These are phyloP conservation scores for Aspergillus coremiiformis DNA, from an alignment of 495 filamentous ascomycete genomes.

Conservation along the genomic window DNA sequence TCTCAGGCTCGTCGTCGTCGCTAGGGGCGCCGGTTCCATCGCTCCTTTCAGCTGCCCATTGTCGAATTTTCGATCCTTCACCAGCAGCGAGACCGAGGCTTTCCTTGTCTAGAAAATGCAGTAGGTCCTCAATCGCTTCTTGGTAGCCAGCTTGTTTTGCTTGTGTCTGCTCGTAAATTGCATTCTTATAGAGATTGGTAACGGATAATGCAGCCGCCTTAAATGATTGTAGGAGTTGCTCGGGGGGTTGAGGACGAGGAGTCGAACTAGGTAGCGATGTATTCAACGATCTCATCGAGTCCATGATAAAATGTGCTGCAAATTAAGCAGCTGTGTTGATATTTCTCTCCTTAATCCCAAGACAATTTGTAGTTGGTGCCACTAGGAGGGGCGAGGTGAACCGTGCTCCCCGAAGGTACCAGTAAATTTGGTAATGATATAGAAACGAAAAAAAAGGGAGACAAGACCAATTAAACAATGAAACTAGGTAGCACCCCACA, in stretches of 20 bases:
- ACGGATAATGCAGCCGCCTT: slow-evolving; percentile 88
- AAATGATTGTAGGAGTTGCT: slow-evolving; percentile 82
- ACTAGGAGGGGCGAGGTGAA: slow-evolving; percentile 17
- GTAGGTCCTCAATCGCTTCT: slow-evolving; percentile 84
- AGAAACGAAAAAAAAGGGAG: background rate
- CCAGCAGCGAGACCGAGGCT: slow-evolving; percentile 69
- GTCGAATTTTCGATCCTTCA: slow-evolving; percentile 71
- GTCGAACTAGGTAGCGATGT: slow-evolving; percentile 54
- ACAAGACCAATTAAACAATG: background rate
- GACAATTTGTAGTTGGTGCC: background rate
- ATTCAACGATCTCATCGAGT: slow-evolving; percentile 68
- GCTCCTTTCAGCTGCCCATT: slow-evolving; percentile 75
- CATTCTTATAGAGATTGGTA: slow-evolving; percentile 91
- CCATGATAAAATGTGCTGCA: slow-evolving; percentile 42
- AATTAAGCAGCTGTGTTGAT: slow-evolving; percentile 11
- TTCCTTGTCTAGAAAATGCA: slow-evolving; percentile 75
- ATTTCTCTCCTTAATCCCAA: background rate
- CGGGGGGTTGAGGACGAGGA: slow-evolving; percentile 54
- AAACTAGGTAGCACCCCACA: background rate
- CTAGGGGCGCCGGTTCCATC: slow-evolving; percentile 60
- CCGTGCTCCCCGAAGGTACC: slow-evolving; percentile 11
- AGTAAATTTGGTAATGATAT: background rate
- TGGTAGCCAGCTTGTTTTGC: slow-evolving; percentile 78
- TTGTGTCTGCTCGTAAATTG: slow-evolving; percentile 65
- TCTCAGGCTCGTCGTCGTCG: slow-evolving; percentile 64